Percentiles rank a stretch among this genome's conserved stretches.
Evolutionary conservation across 805 yeast genomes (phyloP).

Genomic region (Saccharomycopsis sp.): DNA sequence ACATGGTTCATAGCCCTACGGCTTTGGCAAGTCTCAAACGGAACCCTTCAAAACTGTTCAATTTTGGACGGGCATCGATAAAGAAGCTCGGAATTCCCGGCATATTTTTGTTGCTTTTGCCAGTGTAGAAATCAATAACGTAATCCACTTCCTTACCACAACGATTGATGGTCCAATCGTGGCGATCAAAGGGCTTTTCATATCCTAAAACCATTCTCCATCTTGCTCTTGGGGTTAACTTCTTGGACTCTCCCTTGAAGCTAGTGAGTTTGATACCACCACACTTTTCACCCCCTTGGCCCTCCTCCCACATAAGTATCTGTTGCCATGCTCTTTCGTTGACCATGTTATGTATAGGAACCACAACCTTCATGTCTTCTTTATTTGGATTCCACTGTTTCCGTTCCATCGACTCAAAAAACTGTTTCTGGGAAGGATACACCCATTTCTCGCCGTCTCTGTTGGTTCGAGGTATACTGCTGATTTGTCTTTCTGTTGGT

Average conservation of each 20-base stretch:
- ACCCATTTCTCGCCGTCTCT: conserved; percentile 63
- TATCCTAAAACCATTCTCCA: conserved; percentile 58
- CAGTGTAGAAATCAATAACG: conserved; percentile 85
- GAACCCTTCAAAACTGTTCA: conserved; percentile 74
- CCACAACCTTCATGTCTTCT: conserved; percentile 79
- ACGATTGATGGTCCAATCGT: conserved; percentile 85
- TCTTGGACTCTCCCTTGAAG: conserved; percentile 83
- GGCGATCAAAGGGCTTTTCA: conserved; percentile 87
- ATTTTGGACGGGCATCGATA: conserved; percentile 88
- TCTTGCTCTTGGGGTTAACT: conserved; percentile 83
- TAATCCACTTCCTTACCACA: conserved; percentile 82
- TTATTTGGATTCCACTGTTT: conserved; percentile 83
- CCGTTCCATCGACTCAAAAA: conserved; percentile 88
- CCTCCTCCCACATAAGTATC: conserved; percentile 74
- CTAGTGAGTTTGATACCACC: conserved; percentile 82
- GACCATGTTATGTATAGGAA: conserved; percentile 90
- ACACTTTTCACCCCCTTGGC: conserved; percentile 52
- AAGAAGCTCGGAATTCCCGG: conserved; percentile 56
- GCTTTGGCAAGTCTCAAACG: conserved; percentile 59
- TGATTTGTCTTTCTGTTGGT: conserved; percentile 68
- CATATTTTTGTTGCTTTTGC: conserved; percentile 40
- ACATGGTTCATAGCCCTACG: conserved; percentile 47
- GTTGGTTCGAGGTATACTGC: conserved; percentile 73
- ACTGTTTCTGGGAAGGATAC: conserved; percentile 93
- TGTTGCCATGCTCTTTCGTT: conserved; percentile 90